phyloP scores from a whole-genome alignment of 2,329 filamentous ascomycete species.

The Aspergillus sp. region DNA sequence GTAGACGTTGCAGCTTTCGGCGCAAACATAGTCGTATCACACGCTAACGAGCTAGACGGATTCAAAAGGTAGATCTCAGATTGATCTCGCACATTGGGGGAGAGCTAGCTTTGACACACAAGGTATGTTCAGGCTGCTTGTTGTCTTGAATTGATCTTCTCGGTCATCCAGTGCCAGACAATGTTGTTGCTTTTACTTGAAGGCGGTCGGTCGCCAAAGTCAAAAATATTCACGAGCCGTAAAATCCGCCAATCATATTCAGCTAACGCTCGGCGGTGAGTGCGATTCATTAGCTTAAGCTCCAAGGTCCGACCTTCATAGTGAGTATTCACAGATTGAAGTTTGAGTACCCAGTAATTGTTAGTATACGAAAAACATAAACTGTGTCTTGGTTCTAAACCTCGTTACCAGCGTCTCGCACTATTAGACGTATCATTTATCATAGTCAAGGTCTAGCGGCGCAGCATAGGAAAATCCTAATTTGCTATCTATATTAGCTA shows the following conservation, averaged over 20 bases:
- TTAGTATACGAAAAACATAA: too few relatives aligned
- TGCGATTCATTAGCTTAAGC: too few relatives aligned
- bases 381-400: too few relatives aligned
- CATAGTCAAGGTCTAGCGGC: too few relatives aligned
- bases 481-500: too few relatives aligned
- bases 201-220: conserved; percentile 15
- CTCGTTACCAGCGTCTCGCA: too few relatives aligned
- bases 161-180: background rate
- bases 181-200: conserved; percentile 2
- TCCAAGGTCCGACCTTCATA: too few relatives aligned
- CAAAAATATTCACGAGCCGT: background rate
- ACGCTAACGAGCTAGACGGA: background rate
- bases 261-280: background rate
- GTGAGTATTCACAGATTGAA: too few relatives aligned
- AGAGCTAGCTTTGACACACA: background rate
- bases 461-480: too few relatives aligned
- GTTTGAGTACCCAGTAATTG: too few relatives aligned
- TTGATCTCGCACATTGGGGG: background rate
- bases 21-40: conserved; percentile 42
- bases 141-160: background rate
- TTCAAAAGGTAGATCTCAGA: background rate
- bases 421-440: too few relatives aligned
- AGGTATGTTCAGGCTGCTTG: background rate
- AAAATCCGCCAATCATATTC: background rate
- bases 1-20: conserved; percentile 37